Evolutionary conservation across 2,329 filamentous ascomycete species (phyloP).

Genomic region (Xylariaceae sp.): DNA sequence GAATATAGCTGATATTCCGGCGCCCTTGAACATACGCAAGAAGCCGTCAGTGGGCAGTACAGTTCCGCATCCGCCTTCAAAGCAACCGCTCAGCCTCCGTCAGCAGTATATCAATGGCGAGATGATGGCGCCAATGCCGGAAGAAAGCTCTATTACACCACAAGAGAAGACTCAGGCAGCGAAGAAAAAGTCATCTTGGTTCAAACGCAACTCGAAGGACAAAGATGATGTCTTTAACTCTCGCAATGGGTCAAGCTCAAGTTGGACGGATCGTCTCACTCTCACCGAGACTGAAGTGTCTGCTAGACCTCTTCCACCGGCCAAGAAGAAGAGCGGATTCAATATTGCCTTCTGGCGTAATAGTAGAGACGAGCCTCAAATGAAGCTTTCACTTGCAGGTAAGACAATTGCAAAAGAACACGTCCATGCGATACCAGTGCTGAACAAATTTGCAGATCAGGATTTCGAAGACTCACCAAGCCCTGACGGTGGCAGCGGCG

Average conservation of each 20-base stretch:
- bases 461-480: constrained; percentile 28
- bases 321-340: constrained; percentile 50
- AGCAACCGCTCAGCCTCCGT: constrained; percentile 16
- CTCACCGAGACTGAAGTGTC: constrained; percentile 20
- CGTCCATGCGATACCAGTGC: not conserved
- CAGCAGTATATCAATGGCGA: constrained; percentile 24
- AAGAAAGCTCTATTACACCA: constrained; percentile 14
- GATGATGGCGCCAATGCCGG: constrained; percentile 3
- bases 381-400: constrained; percentile 40
- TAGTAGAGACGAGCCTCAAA: constrained; percentile 35
- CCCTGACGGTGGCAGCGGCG: constrained; percentile 18
- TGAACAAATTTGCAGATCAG: constrained; percentile 23
- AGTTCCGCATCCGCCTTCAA: constrained; percentile 6
- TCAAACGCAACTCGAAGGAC: constrained; percentile 43
- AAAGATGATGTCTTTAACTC: constrained; percentile 17
- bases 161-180: constrained; percentile 21
- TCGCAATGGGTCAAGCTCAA: constrained; percentile 8
- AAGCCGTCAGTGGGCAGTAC: constrained; percentile 21
- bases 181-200: constrained; percentile 49
- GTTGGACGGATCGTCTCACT: constrained; percentile 12
- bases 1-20: constrained; percentile 31
- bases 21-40: constrained; percentile 39
- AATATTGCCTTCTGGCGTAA: constrained; percentile 53
- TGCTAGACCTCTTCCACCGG: constrained; percentile 9
- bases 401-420: constrained; percentile 15